phyloP scores from a whole-genome alignment of 139 green algal species.

The Edaphochlamys debaryana region DNA sequence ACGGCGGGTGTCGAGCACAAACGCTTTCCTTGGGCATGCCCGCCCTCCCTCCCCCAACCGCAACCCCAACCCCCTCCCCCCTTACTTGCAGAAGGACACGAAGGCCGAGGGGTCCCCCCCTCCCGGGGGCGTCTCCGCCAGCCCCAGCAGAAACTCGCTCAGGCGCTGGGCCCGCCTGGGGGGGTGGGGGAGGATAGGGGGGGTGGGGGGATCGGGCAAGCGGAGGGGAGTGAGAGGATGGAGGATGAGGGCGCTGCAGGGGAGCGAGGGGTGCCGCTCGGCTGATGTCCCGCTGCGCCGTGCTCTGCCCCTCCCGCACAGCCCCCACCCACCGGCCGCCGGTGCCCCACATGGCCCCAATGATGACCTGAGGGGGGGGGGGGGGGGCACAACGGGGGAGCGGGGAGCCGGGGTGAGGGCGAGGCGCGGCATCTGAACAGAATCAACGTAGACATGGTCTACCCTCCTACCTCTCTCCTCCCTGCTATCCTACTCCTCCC shows the following conservation, averaged over 20 bases:
- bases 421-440: neutral
- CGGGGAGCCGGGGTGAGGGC: too few relatives aligned
- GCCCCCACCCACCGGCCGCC: slow-evolving; percentile 20
- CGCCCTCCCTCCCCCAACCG: too few relatives aligned
- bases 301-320: too few relatives aligned
- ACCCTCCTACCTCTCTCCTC: too few relatives aligned
- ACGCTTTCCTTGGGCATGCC: neutral
- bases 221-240: neutral
- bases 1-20: neutral
- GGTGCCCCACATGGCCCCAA: slow-evolving; percentile 73
- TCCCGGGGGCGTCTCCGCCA: slow-evolving; percentile 53
- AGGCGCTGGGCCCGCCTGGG: slow-evolving; percentile 26
- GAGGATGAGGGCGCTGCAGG: neutral
- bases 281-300: too few relatives aligned
- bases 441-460: too few relatives aligned
- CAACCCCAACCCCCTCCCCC: neutral
- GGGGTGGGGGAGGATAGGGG: neutral
- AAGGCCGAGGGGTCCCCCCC: slow-evolving; percentile 48
- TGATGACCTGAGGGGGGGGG: slow-evolving; percentile 45
- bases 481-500: too few relatives aligned
- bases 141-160: slow-evolving; percentile 78
- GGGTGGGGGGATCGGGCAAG: too few relatives aligned
- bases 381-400: neutral
- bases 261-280: neutral
- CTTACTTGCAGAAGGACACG: slow-evolving; percentile 62